Conservation (phyloP, 2,329 filamentous ascomycete genomes). For the Cladosporium cucumerinum region DNA sequence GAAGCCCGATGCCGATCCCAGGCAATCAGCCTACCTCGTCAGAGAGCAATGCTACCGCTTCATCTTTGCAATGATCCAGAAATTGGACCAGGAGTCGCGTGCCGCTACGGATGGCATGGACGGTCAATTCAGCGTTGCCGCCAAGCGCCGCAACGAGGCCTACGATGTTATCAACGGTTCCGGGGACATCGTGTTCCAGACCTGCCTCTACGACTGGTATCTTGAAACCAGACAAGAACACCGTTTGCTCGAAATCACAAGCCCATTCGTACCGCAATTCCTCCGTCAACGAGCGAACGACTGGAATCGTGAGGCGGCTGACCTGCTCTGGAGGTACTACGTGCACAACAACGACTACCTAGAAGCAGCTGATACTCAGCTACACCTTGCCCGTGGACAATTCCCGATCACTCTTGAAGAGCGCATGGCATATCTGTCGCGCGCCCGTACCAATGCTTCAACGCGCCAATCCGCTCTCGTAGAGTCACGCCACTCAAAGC, state of each 20-base stretch:
- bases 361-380: slow-evolving; percentile 82
- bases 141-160: slow-evolving; percentile 79
- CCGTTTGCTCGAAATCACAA: slow-evolving; percentile 78
- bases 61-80: slow-evolving; percentile 75
- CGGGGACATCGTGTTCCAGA: slow-evolving; percentile 90
- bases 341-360: slow-evolving; percentile 80
- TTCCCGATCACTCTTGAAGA: slow-evolving; percentile 77
- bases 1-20: slow-evolving; percentile 66
- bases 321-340: slow-evolving; percentile 90
- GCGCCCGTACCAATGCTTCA: slow-evolving; percentile 88
- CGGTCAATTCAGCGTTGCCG: slow-evolving; percentile 70
- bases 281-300: slow-evolving; percentile 71
- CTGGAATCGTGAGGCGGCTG: slow-evolving; percentile 69
- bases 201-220: slow-evolving; percentile 98
- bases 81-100: slow-evolving; percentile 69
- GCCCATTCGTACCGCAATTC: slow-evolving; percentile 81
- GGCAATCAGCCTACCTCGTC: slow-evolving; percentile 63
- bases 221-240: slow-evolving; percentile 79
- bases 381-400: slow-evolving; percentile 75
- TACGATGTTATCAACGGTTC: slow-evolving; percentile 87
- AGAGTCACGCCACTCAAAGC: slow-evolving; percentile 58
- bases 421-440: slow-evolving; percentile 83
- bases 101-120: slow-evolving; percentile 71
- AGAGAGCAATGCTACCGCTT: slow-evolving; percentile 80
- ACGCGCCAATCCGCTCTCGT: slow-evolving; percentile 74